Base-by-base conservation (phyloP, 1,139 yeast genomes). In the Hyphopichia wangnamkhiaoensis region DNA sequence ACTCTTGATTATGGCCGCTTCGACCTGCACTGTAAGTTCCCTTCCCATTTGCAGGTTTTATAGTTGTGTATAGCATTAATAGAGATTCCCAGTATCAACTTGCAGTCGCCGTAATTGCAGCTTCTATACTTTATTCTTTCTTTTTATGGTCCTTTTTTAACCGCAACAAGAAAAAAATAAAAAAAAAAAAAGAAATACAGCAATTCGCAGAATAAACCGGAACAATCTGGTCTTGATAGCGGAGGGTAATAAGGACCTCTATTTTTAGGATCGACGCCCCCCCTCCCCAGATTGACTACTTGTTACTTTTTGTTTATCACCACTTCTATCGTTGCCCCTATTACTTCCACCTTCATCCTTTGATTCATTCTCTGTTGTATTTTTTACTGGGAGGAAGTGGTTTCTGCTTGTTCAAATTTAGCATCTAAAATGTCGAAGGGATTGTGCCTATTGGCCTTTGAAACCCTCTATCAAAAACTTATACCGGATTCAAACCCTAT, bases 361-460 rank as follows among this genome's bases (percentile, higher is more conserved):
- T 16, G 10, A 10, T 27, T 27, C 16, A 13, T 27, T 15, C n/a
- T n/a, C n/a, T n/a, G n/a, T n/a, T n/a, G n/a, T n/a, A n/a, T n/a
- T n/a, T n/a, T n/a, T n/a, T n/a, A n/a, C n/a, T n/a, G n/a, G n/a
- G n/a, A n/a, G n/a, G n/a, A n/a, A n/a, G n/a, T n/a, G n/a, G n/a
- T n/a, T n/a, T n/a, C n/a, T n/a, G n/a, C n/a, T n/a, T n/a, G n/a
- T n/a, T n/a, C n/a, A n/a, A n/a, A n/a, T n/a, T 23, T 23, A 5
- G 4, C 14, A 5, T 5, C 7, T 10, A 19, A 13, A 12, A 61
- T 62, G 68, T 58, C 64, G 1, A 63, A 58, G 43, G 63, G 74
- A 3, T 63, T 71, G 32, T 67, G 74, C 36, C 58, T 63, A 33
- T 60, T 53, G 40, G 74, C 77, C 2, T 71, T 71, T 46, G 74